Conservation (phyloP, 1,284 basidiomycete species). For the Nidula niveotomentosa region DNA sequence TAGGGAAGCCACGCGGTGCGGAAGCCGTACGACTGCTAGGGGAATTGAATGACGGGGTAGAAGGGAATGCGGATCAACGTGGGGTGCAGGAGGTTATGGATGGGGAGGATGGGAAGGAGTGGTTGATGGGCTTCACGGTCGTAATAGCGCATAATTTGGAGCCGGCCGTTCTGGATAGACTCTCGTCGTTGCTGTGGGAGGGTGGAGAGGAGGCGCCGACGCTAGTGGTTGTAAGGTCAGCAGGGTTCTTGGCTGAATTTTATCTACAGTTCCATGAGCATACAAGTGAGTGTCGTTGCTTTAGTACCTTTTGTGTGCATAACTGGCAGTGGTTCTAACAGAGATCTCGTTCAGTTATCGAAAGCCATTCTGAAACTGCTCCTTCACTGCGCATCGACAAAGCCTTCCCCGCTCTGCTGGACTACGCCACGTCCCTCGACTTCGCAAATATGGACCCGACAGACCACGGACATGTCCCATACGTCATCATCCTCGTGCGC, state of each 20-base stretch:
- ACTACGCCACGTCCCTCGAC: conserved; percentile 73
- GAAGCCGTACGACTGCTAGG: conserved; percentile 79
- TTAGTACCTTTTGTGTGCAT: background rate
- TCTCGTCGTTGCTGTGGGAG: conserved; percentile 72
- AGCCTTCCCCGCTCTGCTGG: conserved; percentile 81
- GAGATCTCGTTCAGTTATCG: conserved; percentile 62
- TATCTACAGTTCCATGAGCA: conserved; percentile 88
- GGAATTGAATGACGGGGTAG: conserved; percentile 90
- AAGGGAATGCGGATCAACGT: conserved; percentile 66
- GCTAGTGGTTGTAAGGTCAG: conserved; percentile 76
- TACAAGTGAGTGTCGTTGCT: conserved; percentile 54
- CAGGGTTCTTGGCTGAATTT: conserved; percentile 89
- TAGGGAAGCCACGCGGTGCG: conserved; percentile 79
- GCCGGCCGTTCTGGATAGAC: conserved; percentile 49
- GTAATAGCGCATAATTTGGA: conserved; percentile 85
- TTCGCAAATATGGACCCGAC: conserved; percentile 79
- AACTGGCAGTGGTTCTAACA: background rate
- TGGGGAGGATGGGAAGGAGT: conserved; percentile 35
- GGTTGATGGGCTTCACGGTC: conserved; percentile 66
- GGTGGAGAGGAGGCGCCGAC: conserved; percentile 52
- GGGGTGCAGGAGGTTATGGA: conserved; percentile 59
- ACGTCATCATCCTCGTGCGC: conserved; percentile 83
- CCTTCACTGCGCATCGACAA: conserved; percentile 88
- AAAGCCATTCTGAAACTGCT: conserved; percentile 86
- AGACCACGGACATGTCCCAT: conserved; percentile 87